A percentile compares a stretch with the other conserved stretches of the same genome.
Evolutionary conservation across 2,329 filamentous ascomycete genomes (phyloP).

Genomic region (Neofusicoccum sp.): DNA sequence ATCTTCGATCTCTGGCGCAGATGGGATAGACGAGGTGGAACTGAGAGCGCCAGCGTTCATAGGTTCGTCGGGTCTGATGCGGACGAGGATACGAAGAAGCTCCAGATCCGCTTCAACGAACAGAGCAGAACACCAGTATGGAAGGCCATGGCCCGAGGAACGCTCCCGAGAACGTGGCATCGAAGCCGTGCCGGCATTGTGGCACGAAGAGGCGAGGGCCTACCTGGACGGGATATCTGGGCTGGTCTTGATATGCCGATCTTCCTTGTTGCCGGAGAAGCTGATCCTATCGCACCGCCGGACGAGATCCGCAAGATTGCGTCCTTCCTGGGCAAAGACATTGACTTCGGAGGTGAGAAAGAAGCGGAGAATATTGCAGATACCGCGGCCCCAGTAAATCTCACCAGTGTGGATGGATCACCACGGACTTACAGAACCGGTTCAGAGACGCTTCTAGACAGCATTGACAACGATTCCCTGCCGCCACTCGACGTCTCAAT

Average conservation of each 20-base stretch:
- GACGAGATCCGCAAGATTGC: constrained; percentile 68
- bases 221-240: constrained; percentile 73
- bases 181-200: constrained; percentile 37
- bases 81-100: constrained; percentile 62
- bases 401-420: constrained; percentile 24
- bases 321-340: constrained; percentile 37
- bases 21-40: constrained; percentile 77
- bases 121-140: constrained; percentile 82
- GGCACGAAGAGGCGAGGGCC: constrained; percentile 52
- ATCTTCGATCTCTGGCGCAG: constrained; percentile 74
- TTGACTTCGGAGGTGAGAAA: constrained; percentile 19
- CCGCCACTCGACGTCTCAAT: constrained; percentile 19
- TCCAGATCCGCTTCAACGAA: constrained; percentile 74
- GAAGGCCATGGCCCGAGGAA: constrained; percentile 74
- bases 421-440: constrained; percentile 12
- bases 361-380: constrained; percentile 43
- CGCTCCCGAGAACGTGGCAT: constrained; percentile 51
- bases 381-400: constrained; percentile 49
- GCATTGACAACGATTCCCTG: constrained; percentile 2
- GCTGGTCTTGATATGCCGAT: constrained; percentile 68
- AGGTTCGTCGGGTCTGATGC: constrained; percentile 71
- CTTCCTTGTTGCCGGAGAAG: constrained; percentile 73
- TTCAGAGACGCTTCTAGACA: constrained; percentile 13
- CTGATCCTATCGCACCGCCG: constrained; percentile 73
- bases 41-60: constrained; percentile 72